These are phyloP conservation scores for Oenanthe javanica DNA, from an alignment of 140 eudicot species.

Conservation along the genomic window DNA sequence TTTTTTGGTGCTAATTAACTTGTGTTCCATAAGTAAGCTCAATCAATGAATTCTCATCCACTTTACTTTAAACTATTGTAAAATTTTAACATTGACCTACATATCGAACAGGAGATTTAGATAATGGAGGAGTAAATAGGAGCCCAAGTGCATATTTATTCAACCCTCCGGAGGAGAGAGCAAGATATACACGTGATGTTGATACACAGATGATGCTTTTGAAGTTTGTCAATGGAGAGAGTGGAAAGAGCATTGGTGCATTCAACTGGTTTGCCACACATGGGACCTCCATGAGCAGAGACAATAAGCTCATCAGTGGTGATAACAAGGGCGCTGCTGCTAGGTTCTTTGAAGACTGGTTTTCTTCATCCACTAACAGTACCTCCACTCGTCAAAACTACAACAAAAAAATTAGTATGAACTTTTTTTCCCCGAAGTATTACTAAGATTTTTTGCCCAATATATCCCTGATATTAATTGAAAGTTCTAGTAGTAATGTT, in stretches of 20 bases:
- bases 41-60: not conserved
- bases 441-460: not conserved
- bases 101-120: conserved; percentile 47
- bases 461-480: not conserved
- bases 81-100: not conserved
- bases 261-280: conserved; percentile 82
- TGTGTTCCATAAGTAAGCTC: not conserved
- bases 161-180: conserved; percentile 53
- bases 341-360: conserved; percentile 76
- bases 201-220: conserved; percentile 61
- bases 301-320: conserved; percentile 60
- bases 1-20: not conserved
- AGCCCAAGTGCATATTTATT: conserved; percentile 67
- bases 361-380: conserved; percentile 26
- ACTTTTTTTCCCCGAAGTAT: not conserved
- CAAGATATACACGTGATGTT: conserved; percentile 35
- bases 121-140: conserved; percentile 56
- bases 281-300: conserved; percentile 77
- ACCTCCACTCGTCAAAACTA: conserved; percentile 9
- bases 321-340: conserved; percentile 88
- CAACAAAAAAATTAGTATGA: not conserved
- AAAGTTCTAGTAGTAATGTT: not conserved
- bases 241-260: conserved; percentile 43
- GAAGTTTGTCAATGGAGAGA: conserved; percentile 58
- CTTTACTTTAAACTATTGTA: not conserved